A percentile compares a stretch with the other conserved stretches of the same genome.
phyloP scores from a whole-genome alignment of 148 eudicot genomes.

The Fagopyrum tataricum region DNA sequence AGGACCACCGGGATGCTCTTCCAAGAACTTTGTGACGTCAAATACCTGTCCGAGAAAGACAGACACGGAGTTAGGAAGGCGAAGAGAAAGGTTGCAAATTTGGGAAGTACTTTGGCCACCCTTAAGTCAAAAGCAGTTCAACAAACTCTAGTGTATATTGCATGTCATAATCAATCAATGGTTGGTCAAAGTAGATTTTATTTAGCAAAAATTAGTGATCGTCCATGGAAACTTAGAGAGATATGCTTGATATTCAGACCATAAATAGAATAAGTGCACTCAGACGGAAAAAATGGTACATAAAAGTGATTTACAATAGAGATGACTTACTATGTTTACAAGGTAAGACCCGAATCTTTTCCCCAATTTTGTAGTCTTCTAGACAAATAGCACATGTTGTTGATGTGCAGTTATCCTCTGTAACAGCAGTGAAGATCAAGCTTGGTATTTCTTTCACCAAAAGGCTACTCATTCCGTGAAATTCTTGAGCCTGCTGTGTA shows the following conservation, averaged over 20 bases:
- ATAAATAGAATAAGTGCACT: neutral
- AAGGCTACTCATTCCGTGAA: slow-evolving; percentile 86
- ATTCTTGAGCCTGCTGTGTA: slow-evolving; percentile 32
- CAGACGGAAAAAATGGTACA: neutral
- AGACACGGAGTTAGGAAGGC: no score
- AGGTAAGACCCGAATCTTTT: slow-evolving; percentile 80
- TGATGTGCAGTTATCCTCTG: slow-evolving; percentile 77
- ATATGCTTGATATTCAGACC: neutral
- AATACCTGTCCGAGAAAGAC: slow-evolving; percentile 44
- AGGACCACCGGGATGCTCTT: slow-evolving; percentile 92
- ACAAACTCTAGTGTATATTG: neutral
- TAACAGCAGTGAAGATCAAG: slow-evolving; percentile 59
- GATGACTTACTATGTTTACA: slow-evolving; percentile 76
- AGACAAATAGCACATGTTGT: slow-evolving; percentile 85
- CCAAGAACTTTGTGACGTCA: slow-evolving; percentile 82
- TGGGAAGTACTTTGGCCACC: neutral
- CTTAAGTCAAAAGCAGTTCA: neutral
- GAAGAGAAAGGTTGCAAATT: neutral
- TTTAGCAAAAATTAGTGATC: neutral
- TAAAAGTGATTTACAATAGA: neutral
- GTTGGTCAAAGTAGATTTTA: neutral
- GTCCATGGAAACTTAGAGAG: neutral
- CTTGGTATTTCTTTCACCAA: slow-evolving; percentile 86
- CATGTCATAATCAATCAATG: neutral
- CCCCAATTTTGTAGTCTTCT: slow-evolving; percentile 75